Evolutionary conservation across 2,329 filamentous ascomycete genomes (phyloP).

Genomic region (Dactylellina cionopaga): DNA sequence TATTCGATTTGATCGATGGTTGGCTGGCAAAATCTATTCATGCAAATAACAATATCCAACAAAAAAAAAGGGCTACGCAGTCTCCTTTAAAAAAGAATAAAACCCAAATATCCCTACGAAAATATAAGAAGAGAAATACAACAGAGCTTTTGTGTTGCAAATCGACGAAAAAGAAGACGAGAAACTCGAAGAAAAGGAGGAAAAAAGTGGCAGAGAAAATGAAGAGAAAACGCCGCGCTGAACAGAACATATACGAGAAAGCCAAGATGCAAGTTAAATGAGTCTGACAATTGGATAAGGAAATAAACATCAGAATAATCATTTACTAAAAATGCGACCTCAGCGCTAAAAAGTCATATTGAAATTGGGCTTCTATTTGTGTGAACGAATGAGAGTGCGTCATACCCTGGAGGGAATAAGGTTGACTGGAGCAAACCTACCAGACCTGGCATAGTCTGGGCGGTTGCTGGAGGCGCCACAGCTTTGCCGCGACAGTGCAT

Average conservation of each 20-base stretch:
- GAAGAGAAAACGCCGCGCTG: constrained; percentile 27
- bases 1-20: constrained; percentile 9
- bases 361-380: constrained; percentile 51
- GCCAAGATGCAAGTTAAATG: neutral
- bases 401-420: neutral
- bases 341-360: constrained; percentile 26
- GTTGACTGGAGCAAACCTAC: constrained; percentile 31
- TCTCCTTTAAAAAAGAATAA: neutral
- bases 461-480: constrained; percentile 12
- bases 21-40: constrained; percentile 20
- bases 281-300: neutral
- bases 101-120: neutral
- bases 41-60: constrained; percentile 2
- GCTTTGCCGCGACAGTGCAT: constrained; percentile 50
- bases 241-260: constrained; percentile 25
- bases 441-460: constrained; percentile 12
- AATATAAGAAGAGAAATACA: constrained; percentile 25
- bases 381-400: constrained; percentile 27
- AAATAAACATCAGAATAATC: constrained; percentile 3
- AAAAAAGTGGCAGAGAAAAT: constrained; percentile 4
- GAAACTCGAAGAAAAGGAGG: constrained; percentile 12
- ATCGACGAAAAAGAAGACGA: neutral
- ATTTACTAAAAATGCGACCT: constrained; percentile 8
- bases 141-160: constrained; percentile 47
- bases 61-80: neutral